These are phyloP conservation scores for Penicillium sp. DNA, from an alignment of 2,329 filamentous ascomycete genomes.

Conservation along the genomic window DNA sequence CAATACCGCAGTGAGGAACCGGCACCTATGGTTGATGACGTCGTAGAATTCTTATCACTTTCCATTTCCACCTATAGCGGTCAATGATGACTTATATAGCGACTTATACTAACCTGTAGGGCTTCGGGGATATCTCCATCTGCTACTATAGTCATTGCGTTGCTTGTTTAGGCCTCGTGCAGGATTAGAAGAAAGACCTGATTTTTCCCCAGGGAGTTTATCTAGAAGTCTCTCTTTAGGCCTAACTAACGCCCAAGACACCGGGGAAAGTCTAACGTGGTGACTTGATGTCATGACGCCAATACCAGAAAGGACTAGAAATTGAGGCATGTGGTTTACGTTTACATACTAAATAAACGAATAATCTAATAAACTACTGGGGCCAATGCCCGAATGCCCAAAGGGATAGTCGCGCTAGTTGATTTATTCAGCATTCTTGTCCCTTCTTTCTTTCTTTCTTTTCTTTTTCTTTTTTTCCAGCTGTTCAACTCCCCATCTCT, in stretches of 20 bases:
- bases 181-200: conserved; percentile 5
- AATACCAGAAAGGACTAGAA: not conserved
- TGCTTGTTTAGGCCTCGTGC: conserved; percentile 20
- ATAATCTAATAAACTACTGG: not conserved
- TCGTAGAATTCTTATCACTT: no score
- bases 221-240: no score
- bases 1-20: not conserved
- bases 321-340: not conserved
- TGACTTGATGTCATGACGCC: not conserved
- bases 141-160: not conserved
- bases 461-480: not conserved
- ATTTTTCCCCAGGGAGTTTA: no score
- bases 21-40: not conserved
- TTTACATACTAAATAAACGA: no score
- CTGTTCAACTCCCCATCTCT: not conserved
- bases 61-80: not conserved
- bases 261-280: not conserved
- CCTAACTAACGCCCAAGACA: not conserved
- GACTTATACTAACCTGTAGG: no score
- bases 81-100: no score
- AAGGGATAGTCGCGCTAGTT: not conserved
- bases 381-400: not conserved
- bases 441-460: not conserved
- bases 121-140: not conserved
- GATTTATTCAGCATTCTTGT: not conserved